Evolutionary conservation across 495 filamentous ascomycete species (phyloP).

Genomic region (Amphirosellinia nigrospora): DNA sequence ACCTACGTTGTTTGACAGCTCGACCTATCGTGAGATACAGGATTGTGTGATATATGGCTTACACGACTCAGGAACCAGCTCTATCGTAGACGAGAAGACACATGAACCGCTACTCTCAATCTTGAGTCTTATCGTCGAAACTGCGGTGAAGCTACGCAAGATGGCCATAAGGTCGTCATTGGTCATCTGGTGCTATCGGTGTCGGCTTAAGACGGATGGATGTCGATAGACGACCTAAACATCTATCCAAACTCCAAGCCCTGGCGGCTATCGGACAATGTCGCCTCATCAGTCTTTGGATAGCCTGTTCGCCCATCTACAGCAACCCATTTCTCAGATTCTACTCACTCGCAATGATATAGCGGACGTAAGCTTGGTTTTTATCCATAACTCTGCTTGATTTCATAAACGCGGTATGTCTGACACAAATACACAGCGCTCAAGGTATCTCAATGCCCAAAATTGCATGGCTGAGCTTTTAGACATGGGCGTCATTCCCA

Average conservation of each 20-base stretch:
- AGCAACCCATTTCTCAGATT: constrained; percentile 92
- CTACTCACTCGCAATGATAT: constrained; percentile 96
- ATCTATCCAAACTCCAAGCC: constrained; percentile 87
- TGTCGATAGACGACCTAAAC: constrained; percentile 84
- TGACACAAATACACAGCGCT: constrained; percentile 60
- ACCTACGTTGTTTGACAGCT: too few relatives aligned
- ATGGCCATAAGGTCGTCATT: constrained; percentile 93
- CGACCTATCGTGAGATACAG: neutral
- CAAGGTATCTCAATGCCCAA: constrained; percentile 94
- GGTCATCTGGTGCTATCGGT: constrained; percentile 95
- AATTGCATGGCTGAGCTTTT: constrained; percentile 90
- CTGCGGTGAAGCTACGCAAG: constrained; percentile 81
- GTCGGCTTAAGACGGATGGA: constrained; percentile 90
- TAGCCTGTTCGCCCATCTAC: constrained; percentile 82
- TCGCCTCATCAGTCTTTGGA: constrained; percentile 94
- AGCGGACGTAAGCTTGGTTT: constrained; percentile 72
- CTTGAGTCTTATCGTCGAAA: constrained; percentile 89
- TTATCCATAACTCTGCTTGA: neutral
- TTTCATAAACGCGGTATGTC: neutral
- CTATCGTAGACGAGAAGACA: constrained; percentile 96
- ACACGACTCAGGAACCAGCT: constrained; percentile 80
- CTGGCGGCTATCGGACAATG: constrained; percentile 97
- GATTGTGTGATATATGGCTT: neutral
- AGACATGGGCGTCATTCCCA: constrained; percentile 95
- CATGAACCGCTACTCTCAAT: constrained; percentile 95